phyloP scores from a whole-genome alignment of 2,329 filamentous ascomycete species.

The Penicillium sp. region DNA sequence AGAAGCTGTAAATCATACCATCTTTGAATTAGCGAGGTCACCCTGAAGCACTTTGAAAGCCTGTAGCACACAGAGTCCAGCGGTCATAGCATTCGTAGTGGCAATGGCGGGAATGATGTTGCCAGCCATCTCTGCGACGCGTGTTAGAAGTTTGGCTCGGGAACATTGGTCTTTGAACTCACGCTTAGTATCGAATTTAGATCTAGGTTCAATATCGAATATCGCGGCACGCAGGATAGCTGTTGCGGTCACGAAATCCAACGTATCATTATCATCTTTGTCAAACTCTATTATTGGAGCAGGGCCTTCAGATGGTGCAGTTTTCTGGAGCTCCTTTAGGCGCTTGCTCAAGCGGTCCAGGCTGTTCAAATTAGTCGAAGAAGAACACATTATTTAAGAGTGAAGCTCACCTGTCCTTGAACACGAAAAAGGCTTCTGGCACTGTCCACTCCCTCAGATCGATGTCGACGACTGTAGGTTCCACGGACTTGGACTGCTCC shows the following conservation, averaged over 20 bases:
- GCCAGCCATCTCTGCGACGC: constrained; percentile 78
- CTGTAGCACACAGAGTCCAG: constrained; percentile 86
- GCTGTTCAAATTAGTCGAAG: constrained; percentile 40
- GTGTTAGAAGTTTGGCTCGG: constrained; percentile 4
- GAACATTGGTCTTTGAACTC: constrained; percentile 21
- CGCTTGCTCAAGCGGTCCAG: constrained; percentile 73
- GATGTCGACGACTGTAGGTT: constrained; percentile 56
- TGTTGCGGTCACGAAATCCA: constrained; percentile 89
- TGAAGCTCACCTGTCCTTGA: constrained; percentile 66
- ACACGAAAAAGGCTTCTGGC: constrained; percentile 80
- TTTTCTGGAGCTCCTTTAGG: constrained; percentile 62
- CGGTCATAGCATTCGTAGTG: constrained; percentile 95
- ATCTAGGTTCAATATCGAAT: constrained; percentile 86
- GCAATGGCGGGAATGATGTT: constrained; percentile 99
- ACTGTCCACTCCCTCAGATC: constrained; percentile 80
- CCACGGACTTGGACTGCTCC: constrained; percentile 52
- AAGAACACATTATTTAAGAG: not conserved
- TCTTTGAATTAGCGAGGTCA: constrained; percentile 69
- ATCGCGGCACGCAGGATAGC: constrained; percentile 85
- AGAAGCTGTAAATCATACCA: constrained; percentile 51
- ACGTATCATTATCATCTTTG: constrained; percentile 92
- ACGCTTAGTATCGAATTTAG: constrained; percentile 92
- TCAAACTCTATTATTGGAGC: constrained; percentile 77
- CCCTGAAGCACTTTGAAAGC: constrained; percentile 84
- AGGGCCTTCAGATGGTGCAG: constrained; percentile 39